Base-by-base conservation (phyloP, 192 early-diverging fungal genomes). In the Coemansia asiatica region DNA sequence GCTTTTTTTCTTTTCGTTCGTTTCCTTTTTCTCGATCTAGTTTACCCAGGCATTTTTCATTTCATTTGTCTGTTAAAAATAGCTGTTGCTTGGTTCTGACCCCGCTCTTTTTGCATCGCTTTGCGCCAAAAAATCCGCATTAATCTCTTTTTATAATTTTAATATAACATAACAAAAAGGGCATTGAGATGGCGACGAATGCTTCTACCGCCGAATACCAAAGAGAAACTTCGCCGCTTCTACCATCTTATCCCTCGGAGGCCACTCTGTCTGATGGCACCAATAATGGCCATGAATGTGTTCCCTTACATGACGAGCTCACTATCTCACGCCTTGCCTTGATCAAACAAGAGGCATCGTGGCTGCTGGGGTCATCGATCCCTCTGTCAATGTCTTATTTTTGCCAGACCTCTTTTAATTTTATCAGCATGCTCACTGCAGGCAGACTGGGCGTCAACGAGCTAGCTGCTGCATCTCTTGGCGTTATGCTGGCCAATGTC, bases 401-500 rank as follows among this genome's bases (percentile, higher is more conserved):
- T 7, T 75, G 89, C 59, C 88, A 90, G 60, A 86, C 85, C 60
- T 86, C 86, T 10, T 78, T 92, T 46, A 84, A 84, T 47, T 72
- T 90, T 38, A 74, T 84, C 49, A 89, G 85, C 79, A 79, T 90
- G 40, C 73, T 90, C 38, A 82, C 79, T 15, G 79, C 89, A 7
- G 88, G 90, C 46, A 85, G 86, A 38, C 76, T 89, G 28, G 85
- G 86, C 13, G 73, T 85, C 28, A 76, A 84, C 58, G 87, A 91
- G 74, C 72, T 92, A 50, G 90, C 88, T 5, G 88, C 88, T 0
- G 80, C 89, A 0, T 87, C 90, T 1, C 67, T 92, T 16, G 88
- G 81, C 0, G 77, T 85, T 15, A 91, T 90, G 89, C 85, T 88
- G 38, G 82, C 86, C 18, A 85, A 87, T 46, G 86, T 92, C 25